Evolutionary conservation across 2,329 filamentous ascomycete species (phyloP).

Genomic region (Penicillium freii): DNA sequence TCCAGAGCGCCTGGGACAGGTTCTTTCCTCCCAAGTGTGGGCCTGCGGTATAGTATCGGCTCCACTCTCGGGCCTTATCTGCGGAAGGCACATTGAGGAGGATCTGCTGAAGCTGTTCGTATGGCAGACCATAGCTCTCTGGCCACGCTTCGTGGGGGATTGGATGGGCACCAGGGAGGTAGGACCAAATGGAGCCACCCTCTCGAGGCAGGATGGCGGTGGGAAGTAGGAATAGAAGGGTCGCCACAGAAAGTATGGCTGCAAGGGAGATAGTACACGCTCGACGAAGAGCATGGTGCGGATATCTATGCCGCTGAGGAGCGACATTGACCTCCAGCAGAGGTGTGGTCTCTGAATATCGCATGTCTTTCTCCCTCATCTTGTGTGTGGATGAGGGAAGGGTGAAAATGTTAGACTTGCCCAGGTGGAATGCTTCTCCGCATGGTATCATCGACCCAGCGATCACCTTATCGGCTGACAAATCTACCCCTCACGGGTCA

Average conservation of each 20-base stretch:
- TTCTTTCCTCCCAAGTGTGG: conserved; percentile 76
- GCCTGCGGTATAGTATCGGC: conserved; percentile 72
- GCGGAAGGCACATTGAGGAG: conserved; percentile 55
- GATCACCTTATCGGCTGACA: conserved; percentile 14
- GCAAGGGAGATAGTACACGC: conserved; percentile 43
- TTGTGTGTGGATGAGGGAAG: conserved; percentile 8
- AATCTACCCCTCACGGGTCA: conserved; percentile 3
- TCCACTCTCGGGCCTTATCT: conserved; percentile 66
- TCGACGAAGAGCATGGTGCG: conserved; percentile 43
- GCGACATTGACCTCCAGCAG: conserved; percentile 44
- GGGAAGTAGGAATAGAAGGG: conserved; percentile 45
- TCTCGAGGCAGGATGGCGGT: conserved; percentile 38
- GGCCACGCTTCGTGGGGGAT: conserved; percentile 44
- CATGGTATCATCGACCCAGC: conserved; percentile 7
- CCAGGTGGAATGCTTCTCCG: conserved; percentile 7
- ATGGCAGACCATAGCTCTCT: conserved; percentile 48
- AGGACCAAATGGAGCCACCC: conserved; percentile 40
- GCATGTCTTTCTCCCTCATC: conserved; percentile 41
- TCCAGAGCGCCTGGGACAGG: conserved; percentile 74
- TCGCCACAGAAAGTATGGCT: conserved; percentile 37
- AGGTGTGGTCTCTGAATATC: conserved; percentile 41
- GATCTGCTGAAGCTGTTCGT: conserved; percentile 55
- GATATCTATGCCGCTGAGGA: conserved; percentile 42
- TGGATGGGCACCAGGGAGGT: conserved; percentile 41
- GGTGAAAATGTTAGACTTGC: not conserved